phyloP scores from a whole-genome alignment of 805 yeast species.

The Saturnispora dispora region DNA sequence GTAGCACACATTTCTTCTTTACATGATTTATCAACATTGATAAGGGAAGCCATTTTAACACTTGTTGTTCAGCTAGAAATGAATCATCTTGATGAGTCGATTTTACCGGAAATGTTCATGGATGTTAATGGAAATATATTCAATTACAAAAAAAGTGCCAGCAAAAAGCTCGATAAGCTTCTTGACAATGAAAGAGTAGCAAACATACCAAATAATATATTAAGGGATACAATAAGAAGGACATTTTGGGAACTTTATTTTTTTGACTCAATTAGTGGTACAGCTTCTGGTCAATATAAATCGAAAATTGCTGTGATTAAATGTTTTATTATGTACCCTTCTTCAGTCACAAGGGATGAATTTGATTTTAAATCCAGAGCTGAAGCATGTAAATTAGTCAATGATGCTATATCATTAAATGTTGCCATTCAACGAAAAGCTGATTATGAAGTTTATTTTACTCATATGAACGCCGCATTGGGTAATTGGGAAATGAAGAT shows the following conservation, averaged over 20 bases:
- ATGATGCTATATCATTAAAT: slow-evolving; percentile 40
- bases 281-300: slow-evolving; percentile 41
- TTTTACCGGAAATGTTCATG: slow-evolving; percentile 21
- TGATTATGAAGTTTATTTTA: slow-evolving; percentile 30
- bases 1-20: slow-evolving; percentile 43
- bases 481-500: slow-evolving; percentile 44
- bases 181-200: slow-evolving; percentile 11
- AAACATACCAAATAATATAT: slow-evolving; percentile 16
- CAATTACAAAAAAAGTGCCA: slow-evolving; percentile 7
- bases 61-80: slow-evolving; percentile 31
- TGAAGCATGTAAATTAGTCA: slow-evolving; percentile 38
- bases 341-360: slow-evolving; percentile 24
- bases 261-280: slow-evolving; percentile 44
- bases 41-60: slow-evolving; percentile 36
- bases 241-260: slow-evolving; percentile 46
- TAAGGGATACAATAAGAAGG: slow-evolving; percentile 33
- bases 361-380: slow-evolving; percentile 43
- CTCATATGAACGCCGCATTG: slow-evolving; percentile 36
- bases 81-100: slow-evolving; percentile 30
- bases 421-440: slow-evolving; percentile 34
- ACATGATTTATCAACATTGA: slow-evolving; percentile 35
- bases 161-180: background rate
- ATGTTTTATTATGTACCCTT: slow-evolving; percentile 34
- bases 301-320: slow-evolving; percentile 31
- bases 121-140: slow-evolving; percentile 29